A percentile compares a stretch with the other conserved stretches of the same genome.
phyloP scores from a whole-genome alignment of 164 flowering plant genomes.

The Hamamelis virginiana region DNA sequence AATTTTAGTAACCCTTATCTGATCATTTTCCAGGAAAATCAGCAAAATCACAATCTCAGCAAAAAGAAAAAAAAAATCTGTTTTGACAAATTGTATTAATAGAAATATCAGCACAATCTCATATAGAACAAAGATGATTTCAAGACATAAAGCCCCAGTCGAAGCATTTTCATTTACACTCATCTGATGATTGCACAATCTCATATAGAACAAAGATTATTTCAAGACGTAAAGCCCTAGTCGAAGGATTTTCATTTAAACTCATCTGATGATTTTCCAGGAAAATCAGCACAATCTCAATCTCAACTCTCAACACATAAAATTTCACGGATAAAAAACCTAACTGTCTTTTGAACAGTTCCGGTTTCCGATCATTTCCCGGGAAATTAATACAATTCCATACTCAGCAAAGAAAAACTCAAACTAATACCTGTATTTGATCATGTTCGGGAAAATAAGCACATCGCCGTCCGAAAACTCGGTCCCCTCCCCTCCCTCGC shows the following conservation, averaged over 20 bases:
- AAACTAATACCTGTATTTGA: constrained; percentile 61
- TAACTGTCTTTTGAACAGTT: too few species aligned
- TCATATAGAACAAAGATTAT: neutral
- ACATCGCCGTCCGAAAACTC: constrained; percentile 72
- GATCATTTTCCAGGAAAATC: too few species aligned
- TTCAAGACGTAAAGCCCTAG: neutral
- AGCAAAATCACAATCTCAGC: too few species aligned
- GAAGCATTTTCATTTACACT: neutral
- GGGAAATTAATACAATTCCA: neutral
- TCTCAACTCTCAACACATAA: too few species aligned
- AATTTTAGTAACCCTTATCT: too few species aligned
- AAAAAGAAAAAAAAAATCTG: too few species aligned
- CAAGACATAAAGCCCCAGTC: neutral
- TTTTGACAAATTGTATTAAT: too few species aligned
- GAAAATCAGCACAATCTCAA: neutral
- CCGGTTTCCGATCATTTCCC: neutral
- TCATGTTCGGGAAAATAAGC: constrained; percentile 83
- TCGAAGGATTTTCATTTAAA: neutral
- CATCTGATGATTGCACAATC: neutral
- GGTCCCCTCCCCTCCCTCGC: constrained; percentile 56
- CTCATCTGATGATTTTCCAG: neutral
- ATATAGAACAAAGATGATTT: neutral
- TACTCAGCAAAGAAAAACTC: neutral
- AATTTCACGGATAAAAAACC: too few species aligned
- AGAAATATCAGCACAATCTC: too few species aligned